Evolutionary conservation across 345 rosid species (phyloP).

Genomic region (Eucalyptus cloeziana): DNA sequence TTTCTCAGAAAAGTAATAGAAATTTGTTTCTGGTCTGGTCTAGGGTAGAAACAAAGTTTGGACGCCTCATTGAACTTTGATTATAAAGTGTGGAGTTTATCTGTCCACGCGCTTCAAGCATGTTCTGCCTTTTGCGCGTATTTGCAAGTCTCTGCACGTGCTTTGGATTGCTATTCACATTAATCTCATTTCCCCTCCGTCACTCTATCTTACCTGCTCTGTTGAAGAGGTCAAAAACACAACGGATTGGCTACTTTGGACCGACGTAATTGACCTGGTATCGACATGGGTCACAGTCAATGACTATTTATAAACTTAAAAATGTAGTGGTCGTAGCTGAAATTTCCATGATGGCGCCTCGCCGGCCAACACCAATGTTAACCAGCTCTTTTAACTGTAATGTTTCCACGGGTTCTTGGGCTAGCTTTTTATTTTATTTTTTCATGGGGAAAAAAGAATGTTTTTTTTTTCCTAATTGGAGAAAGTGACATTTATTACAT

Average conservation of each 20-base stretch:
- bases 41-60: not conserved
- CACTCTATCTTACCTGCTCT: not conserved
- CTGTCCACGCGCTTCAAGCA: not conserved
- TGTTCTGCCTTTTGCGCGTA: not conserved
- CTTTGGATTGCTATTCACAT: not conserved
- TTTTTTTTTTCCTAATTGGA: too few species aligned
- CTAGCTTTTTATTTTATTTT: too few species aligned
- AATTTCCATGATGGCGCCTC: too few species aligned
- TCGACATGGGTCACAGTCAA: not conserved
- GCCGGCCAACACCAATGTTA: too few species aligned
- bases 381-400: too few species aligned
- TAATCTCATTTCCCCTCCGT: rapidly evolving
- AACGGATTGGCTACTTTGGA: not conserved
- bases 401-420: rapidly evolving
- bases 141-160: too few species aligned
- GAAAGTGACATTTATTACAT: too few species aligned
- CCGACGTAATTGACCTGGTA: not conserved
- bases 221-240: not conserved
- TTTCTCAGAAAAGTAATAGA: not conserved
- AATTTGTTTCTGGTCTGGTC: not conserved
- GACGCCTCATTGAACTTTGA: not conserved
- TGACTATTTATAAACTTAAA: not conserved
- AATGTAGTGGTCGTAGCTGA: too few species aligned
- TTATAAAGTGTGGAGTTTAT: not conserved
- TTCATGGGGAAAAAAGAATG: too few species aligned